Base-by-base conservation (phyloP, 2,329 filamentous ascomycete species). In the Torrubiella hemipterigena region DNA sequence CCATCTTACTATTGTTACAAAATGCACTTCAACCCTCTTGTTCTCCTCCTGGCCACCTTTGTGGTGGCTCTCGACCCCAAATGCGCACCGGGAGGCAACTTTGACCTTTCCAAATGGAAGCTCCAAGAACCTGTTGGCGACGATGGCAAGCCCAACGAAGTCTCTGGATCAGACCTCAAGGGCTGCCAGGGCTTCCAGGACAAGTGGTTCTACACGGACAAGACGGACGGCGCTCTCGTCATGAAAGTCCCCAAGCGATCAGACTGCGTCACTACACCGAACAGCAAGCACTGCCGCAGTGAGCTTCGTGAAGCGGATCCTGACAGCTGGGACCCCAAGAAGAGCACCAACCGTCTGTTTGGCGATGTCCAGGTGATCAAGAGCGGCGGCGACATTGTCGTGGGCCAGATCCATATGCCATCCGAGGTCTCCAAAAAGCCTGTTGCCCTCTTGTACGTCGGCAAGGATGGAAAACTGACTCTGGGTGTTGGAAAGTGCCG, bases 221-320 rank as follows among this genome's bases (percentile, higher is more conserved):
- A 31, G 12, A 36, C 38, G 6, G 44, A 49, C 25, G 52, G 51
- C 11, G 43, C 48, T 4, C 36, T 61, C 4, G 51, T 59, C 17
- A 54, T 58, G 47, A 56, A 54, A 41, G 56, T 59, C 3, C 52
- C 55, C 2, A 54, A 54, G 5, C 51, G 48, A 13, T 38, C 50
- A 1, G 42, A 39, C 7, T 61, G 56, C 36, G 54, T 58, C 6
- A 58, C 49, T 2, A 61, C 58, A 1, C 36, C 48, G 2, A 50
- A 56, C 43, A 58, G 54, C 42, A 35, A 51, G 29, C 57, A 61
- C 37, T 61, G 58, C 39, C 56, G 55, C 21, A 59, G 53, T 5
- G 58, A 61, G 39, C 43, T 61, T 7, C 55, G 55, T 13, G 58
- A 61, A 42, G 34, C 33, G n/a, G 43, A 32, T 19, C 54, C 53